These are phyloP conservation scores for Naganishia onofrii DNA, from an alignment of 768 basidiomycete species.

Conservation along the genomic window DNA sequence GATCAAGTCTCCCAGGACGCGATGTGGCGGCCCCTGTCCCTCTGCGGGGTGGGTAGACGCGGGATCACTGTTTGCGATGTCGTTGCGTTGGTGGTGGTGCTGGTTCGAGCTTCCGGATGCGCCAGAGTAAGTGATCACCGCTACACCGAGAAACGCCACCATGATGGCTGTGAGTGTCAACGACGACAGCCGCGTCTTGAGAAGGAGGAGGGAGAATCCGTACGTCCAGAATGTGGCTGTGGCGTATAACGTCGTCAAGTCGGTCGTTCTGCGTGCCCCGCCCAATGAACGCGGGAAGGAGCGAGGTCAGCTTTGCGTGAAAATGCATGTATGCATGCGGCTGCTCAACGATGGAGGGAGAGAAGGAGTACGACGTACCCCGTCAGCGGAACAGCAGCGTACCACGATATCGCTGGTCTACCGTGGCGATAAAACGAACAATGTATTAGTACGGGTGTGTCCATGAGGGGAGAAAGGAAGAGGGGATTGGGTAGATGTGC, in stretches of 20 bases:
- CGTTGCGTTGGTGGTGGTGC: no score
- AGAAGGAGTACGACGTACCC: no score
- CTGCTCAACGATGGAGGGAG: no score
- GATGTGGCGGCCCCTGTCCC: conserved; percentile 29
- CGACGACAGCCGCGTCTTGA: conserved; percentile 63
- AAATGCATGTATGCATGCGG: no score
- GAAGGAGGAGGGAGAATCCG: conserved; percentile 64
- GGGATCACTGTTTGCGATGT: neutral
- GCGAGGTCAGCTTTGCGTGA: neutral
- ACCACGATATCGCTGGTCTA: conserved; percentile 47
- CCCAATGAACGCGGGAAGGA: conserved; percentile 15
- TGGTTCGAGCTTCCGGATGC: conserved; percentile 46
- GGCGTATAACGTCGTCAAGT: conserved; percentile 81
- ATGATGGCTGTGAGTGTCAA: conserved; percentile 68
- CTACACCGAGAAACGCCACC: conserved; percentile 75
- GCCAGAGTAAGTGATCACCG: conserved; percentile 73
- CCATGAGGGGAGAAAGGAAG: neutral
- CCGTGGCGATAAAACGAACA: neutral
- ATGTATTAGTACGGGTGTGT: no score
- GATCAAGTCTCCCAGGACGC: conserved; percentile 45
- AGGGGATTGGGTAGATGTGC: no score
- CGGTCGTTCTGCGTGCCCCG: conserved; percentile 70
- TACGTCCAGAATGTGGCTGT: conserved; percentile 90
- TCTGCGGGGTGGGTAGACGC: neutral
- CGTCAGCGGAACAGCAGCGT: conserved; percentile 29